These are phyloP conservation scores for Phaeosphaeriaceae sp. DNA, from an alignment of 2,329 filamentous ascomycete species.

Conservation along the genomic window DNA sequence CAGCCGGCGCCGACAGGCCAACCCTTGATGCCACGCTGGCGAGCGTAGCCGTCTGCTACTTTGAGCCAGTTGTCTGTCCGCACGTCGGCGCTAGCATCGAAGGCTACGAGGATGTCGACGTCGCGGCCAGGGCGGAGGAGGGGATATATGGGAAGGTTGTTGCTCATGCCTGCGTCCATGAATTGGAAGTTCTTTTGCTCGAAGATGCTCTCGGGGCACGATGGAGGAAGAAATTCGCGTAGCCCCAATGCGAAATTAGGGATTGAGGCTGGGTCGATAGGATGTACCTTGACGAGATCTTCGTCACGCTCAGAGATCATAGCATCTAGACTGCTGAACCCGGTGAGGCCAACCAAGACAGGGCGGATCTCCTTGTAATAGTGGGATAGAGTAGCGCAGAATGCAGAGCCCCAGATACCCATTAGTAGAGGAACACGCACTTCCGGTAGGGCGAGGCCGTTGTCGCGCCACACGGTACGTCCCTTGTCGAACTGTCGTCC, in stretches of 20 bases:
- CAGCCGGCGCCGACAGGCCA: constrained; percentile 97
- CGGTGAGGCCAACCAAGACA: constrained; percentile 74
- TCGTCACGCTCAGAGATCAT: constrained; percentile 83
- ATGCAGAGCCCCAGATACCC: constrained; percentile 96
- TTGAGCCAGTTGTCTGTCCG: constrained; percentile 96
- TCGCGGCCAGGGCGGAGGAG: constrained; percentile 86
- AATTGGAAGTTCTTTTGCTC: constrained; percentile 67
- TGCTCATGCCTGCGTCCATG: constrained; percentile 99
- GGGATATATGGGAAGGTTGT: constrained; percentile 96
- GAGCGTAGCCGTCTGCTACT: constrained; percentile 90
- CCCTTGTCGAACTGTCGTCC: constrained; percentile 83
- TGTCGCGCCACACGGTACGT: constrained; percentile 66
- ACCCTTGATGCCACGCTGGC: constrained; percentile 86
- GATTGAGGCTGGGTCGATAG: constrained; percentile 88
- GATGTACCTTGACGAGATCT: constrained; percentile 89
- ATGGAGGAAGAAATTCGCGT: constrained; percentile 74
- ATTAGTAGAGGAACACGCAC: constrained; percentile 82
- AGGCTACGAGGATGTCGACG: constrained; percentile 89
- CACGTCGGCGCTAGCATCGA: constrained; percentile 93
- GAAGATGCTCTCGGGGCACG: constrained; percentile 80
- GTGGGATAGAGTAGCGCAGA: constrained; percentile 93
- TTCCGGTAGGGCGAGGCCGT: constrained; percentile 79
- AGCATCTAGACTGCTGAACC: constrained; percentile 78
- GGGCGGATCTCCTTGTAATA: constrained; percentile 96
- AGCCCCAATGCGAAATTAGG: constrained; percentile 90